These are phyloP conservation scores for Chlorophyllum brunneum DNA, from an alignment of 768 basidiomycete species.

Conservation along the genomic window DNA sequence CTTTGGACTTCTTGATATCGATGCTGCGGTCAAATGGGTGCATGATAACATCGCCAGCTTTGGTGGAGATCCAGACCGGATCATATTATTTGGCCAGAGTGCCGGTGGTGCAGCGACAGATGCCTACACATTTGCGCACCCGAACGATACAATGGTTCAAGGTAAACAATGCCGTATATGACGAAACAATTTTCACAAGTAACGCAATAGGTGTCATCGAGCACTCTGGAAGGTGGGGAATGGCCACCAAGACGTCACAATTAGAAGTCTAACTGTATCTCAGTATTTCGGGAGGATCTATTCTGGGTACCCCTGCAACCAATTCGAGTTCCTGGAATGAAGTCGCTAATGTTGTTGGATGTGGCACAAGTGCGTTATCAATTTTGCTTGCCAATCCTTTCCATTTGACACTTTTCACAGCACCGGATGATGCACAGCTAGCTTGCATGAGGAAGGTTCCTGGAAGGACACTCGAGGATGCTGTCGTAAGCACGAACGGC, in stretches of 20 bases:
- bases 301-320: slow-evolving; percentile 13
- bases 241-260: not conserved
- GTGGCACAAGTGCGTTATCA: slow-evolving; percentile 25
- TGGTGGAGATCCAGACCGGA: slow-evolving; percentile 35
- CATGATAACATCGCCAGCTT: slow-evolving; percentile 45
- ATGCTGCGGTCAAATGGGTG: slow-evolving; percentile 44
- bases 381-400: too few species aligned
- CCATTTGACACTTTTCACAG: not conserved
- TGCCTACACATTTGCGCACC: slow-evolving; percentile 31
- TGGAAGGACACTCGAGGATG: slow-evolving; percentile 26
- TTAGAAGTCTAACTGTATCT: not conserved
- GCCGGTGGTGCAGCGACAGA: slow-evolving; percentile 32
- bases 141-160: slow-evolving; percentile 28
- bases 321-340: slow-evolving; percentile 26
- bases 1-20: slow-evolving; percentile 36
- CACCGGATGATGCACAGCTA: slow-evolving; percentile 25
- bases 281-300: slow-evolving; percentile 15
- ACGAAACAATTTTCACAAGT: not conserved
- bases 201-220: slow-evolving; percentile 26
- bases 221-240: slow-evolving; percentile 31
- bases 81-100: slow-evolving; percentile 34
- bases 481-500: slow-evolving; percentile 25
- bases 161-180: slow-evolving; percentile 15
- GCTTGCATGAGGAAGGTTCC: slow-evolving; percentile 33
- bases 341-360: slow-evolving; percentile 27